A percentile compares a stretch with the other conserved stretches of the same genome.
phyloP scores from a whole-genome alignment of 2,329 filamentous ascomycete species.

The Claviceps africana region DNA sequence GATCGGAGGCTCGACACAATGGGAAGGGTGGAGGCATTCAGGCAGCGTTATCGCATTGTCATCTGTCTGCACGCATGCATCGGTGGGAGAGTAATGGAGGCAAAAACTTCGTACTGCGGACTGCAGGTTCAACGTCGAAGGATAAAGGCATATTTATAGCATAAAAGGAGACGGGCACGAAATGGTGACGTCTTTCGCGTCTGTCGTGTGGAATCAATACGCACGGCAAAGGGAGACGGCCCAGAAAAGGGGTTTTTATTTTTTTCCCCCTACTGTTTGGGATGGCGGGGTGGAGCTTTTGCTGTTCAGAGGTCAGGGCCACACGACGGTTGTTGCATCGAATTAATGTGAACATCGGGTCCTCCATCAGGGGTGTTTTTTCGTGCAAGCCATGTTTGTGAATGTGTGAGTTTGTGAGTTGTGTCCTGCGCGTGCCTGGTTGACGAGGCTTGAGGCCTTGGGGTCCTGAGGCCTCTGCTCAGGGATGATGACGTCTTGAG shows the following conservation, averaged over 20 bases:
- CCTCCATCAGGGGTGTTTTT: background rate
- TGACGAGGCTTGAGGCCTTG: no score
- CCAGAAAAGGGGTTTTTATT: background rate
- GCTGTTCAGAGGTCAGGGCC: background rate
- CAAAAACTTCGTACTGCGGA: no score
- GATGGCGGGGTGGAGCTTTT: background rate
- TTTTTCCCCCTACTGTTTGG: background rate
- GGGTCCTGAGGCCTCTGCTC: no score
- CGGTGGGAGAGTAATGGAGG: background rate
- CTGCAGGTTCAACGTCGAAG: background rate
- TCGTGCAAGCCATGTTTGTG: background rate
- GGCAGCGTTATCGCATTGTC: constrained; percentile 2
- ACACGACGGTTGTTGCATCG: background rate
- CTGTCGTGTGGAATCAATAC: background rate
- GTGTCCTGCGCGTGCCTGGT: no score
- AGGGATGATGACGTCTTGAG: no score
- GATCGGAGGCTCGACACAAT: background rate
- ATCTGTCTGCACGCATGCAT: background rate
- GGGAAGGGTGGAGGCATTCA: background rate
- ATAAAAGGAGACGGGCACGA: background rate
- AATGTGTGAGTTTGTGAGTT: background rate
- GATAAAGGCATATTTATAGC: background rate
- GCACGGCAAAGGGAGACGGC: background rate
- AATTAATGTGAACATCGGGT: background rate
- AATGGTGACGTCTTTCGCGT: background rate